phyloP scores from a whole-genome alignment of 345 rosid genomes.

The Pistacia integerrima region DNA sequence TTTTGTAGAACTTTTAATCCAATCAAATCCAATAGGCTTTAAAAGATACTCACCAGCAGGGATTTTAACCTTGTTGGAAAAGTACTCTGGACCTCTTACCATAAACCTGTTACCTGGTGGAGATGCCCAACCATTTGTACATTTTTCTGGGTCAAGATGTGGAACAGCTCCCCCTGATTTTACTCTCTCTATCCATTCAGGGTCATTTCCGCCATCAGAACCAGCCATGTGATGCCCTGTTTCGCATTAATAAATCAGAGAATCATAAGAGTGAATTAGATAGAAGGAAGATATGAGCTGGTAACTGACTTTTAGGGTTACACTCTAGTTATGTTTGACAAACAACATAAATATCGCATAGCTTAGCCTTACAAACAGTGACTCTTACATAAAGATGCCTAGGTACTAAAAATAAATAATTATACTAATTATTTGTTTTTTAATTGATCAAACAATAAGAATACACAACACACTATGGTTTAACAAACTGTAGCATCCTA shows the following conservation, averaged over 20 bases:
- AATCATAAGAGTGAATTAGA: background rate
- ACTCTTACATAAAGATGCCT: background rate
- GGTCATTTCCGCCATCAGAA: constrained; percentile 37
- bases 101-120: constrained; percentile 73
- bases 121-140: constrained; percentile 80
- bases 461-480: background rate
- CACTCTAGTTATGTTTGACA: background rate
- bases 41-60: constrained; percentile 76
- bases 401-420: background rate
- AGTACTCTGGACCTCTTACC: constrained; percentile 90
- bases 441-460: background rate
- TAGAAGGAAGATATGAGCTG: background rate
- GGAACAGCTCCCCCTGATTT: constrained; percentile 85
- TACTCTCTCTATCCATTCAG: constrained; percentile 70
- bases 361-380: background rate
- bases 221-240: constrained; percentile 50
- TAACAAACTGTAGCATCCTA: background rate
- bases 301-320: background rate
- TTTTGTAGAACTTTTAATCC: constrained; percentile 76
- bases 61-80: constrained; percentile 68
- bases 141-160: constrained; percentile 59
- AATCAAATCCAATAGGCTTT: constrained; percentile 85
- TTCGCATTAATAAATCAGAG: constrained; percentile 9
- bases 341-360: background rate
- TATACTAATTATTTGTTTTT: background rate